These are phyloP conservation scores for Drosera spatulata DNA, from an alignment of 179 eudicot species.

Conservation along the genomic window DNA sequence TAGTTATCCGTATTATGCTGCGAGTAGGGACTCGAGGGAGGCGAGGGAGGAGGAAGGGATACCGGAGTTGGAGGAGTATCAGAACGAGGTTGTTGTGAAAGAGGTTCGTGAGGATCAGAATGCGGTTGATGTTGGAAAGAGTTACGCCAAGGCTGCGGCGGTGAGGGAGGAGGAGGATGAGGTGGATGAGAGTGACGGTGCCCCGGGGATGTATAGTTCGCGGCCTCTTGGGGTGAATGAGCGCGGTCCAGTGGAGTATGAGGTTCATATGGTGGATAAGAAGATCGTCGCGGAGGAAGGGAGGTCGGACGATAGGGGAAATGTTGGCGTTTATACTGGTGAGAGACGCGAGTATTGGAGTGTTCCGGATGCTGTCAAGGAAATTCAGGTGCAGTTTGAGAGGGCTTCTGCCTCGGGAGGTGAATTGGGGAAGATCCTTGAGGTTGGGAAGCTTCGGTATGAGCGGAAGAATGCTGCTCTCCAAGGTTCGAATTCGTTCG, in stretches of 20 bases:
- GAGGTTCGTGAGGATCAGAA: slow-evolving; percentile 62
- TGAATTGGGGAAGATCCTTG: slow-evolving; percentile 66
- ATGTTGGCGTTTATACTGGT: slow-evolving; percentile 17
- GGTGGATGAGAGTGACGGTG: slow-evolving; percentile 5
- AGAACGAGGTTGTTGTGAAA: slow-evolving; percentile 53
- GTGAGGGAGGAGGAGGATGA: slow-evolving; percentile 29
- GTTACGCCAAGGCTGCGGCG: slow-evolving; percentile 14
- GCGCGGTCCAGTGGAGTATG: slow-evolving; percentile 53
- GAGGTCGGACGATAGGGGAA: slow-evolving; percentile 23
- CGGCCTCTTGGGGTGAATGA: slow-evolving; percentile 27
- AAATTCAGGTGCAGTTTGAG: slow-evolving; percentile 68
- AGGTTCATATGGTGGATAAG: slow-evolving; percentile 87
- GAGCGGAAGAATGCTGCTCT: slow-evolving; percentile 28
- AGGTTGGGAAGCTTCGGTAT: slow-evolving; percentile 65
- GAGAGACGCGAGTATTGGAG: slow-evolving; percentile 23
- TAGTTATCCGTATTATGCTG: slow-evolving; percentile 35
- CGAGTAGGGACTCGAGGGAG: slow-evolving; percentile 44
- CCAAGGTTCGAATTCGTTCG: slow-evolving; percentile 18
- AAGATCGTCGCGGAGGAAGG: slow-evolving; percentile 57
- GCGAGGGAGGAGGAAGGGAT: slow-evolving; percentile 68
- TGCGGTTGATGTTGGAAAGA: slow-evolving; percentile 29
- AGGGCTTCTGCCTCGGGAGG: slow-evolving; percentile 64
- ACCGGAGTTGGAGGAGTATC: slow-evolving; percentile 65
- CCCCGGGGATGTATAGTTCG: slow-evolving; percentile 1
- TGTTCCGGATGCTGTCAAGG: slow-evolving; percentile 59